Base-by-base conservation (phyloP, 2,329 filamentous ascomycete genomes). In the Fusarium longipes region DNA sequence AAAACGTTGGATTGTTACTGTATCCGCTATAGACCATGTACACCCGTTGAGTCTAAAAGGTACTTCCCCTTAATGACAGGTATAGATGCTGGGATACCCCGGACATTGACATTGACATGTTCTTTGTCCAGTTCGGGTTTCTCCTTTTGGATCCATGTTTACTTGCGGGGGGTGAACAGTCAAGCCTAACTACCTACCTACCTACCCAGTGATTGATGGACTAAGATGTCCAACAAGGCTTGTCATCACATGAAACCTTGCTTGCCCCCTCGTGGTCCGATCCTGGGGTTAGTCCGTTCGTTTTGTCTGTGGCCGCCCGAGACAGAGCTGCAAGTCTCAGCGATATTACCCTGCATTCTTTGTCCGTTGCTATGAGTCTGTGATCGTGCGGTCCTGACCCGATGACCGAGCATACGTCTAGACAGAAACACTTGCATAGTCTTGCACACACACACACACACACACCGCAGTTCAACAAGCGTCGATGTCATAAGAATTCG, bases 321-420 rank as follows among this genome's bases (percentile, higher is more conserved):
- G 61, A 67, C 64, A 60, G 29, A 52, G 51, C 57, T 54, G 61
- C 35, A 32, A 49, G 51, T 56, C 47, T 57, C 54, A 39, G n/a
- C 18, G 47, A 57, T 56, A 40, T 61, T 52, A 47, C 20, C 29
- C 49, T 57, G 50, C 61, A 66, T 72, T 67, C 61, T 70, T 56
- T n/a, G 40, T 32, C 32, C 38, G 29, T 36, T 18, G 17, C 8
- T 29, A 5, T 8, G 35, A 53, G 47, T 43, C 51, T 29, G 33
- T 30, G 30, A 59, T 49, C 43, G 56, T 22, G 54, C 39, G 55
- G 59, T 59, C 63, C 55, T 40, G 36, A 59, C 39, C 42, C 20
- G 54, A 43, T 53, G 57, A 47, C n/a, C 18, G 42, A 45, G 10
- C 14, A 15, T 42, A 22, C n/a, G 25, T 53, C 63, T 53, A 63